Evolutionary conservation across 2,329 filamentous ascomycete species (phyloP).

Genomic region (Colletotrichum aenigma): DNA sequence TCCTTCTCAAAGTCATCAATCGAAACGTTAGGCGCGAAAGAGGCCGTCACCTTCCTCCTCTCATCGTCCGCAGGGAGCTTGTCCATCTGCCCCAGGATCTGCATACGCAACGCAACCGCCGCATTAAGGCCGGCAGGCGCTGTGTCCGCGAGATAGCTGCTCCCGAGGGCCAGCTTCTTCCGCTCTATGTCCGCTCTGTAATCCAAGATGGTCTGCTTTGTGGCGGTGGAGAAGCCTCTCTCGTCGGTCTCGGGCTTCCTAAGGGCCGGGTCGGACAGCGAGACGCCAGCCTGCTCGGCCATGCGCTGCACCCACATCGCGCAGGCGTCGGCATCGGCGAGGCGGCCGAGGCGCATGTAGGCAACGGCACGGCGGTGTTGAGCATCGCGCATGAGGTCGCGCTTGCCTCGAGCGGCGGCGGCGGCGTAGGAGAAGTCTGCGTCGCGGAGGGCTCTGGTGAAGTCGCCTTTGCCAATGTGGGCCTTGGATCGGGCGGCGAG

Average conservation of each 20-base stretch:
- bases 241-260: constrained; percentile 43
- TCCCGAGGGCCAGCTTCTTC: constrained; percentile 22
- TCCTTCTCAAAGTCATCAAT: constrained; percentile 1
- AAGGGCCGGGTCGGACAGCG: constrained; percentile 32
- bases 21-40: constrained; percentile 15
- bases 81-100: constrained; percentile 50
- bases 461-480: constrained; percentile 67
- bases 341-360: constrained; percentile 71
- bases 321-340: constrained; percentile 76
- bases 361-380: constrained; percentile 82
- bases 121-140: constrained; percentile 36
- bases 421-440: constrained; percentile 68
- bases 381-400: constrained; percentile 78
- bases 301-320: constrained; percentile 62
- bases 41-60: constrained; percentile 49
- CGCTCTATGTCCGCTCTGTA: constrained; percentile 31
- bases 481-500: constrained; percentile 83
- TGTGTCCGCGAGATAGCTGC: not conserved
- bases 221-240: constrained; percentile 52
- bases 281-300: constrained; percentile 36
- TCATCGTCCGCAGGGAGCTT: constrained; percentile 47
- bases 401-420: constrained; percentile 71
- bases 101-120: constrained; percentile 50
- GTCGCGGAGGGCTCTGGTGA: constrained; percentile 70
- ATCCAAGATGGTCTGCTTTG: constrained; percentile 30